These are phyloP conservation scores for Xylariaceae sp. DNA, from an alignment of 2,329 filamentous ascomycete genomes.

Conservation along the genomic window DNA sequence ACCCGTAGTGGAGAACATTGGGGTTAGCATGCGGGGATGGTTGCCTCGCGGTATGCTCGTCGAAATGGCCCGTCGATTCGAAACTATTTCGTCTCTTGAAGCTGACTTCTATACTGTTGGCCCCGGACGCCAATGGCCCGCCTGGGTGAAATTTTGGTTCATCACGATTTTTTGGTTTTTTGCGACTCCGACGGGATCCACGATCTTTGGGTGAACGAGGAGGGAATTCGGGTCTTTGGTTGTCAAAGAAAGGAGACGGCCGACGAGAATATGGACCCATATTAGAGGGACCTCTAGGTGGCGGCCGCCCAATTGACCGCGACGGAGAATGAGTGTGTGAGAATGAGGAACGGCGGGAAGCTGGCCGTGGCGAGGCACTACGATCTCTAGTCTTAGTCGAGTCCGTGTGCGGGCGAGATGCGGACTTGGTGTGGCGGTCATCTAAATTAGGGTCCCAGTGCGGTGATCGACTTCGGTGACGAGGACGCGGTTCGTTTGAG, in stretches of 20 bases:
- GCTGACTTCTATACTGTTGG: constrained; percentile 48
- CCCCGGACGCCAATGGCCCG: constrained; percentile 39
- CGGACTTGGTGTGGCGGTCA: constrained; percentile 16
- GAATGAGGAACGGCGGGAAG: constrained; percentile 30
- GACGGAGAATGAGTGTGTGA: constrained; percentile 30
- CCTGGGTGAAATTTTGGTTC: constrained; percentile 36
- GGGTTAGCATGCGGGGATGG: constrained; percentile 55
- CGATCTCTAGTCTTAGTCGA: constrained; percentile 23
- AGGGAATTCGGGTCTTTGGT: constrained; percentile 23
- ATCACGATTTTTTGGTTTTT: constrained; percentile 38
- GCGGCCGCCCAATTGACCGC: constrained; percentile 22
- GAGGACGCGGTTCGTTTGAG: constrained; percentile 21
- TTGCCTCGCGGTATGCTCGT: constrained; percentile 36
- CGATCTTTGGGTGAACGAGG: constrained; percentile 29
- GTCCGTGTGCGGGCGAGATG: constrained; percentile 21
- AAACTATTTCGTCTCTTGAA: constrained; percentile 37
- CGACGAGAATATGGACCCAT: constrained; percentile 26
- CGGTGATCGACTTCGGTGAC: constrained; percentile 28
- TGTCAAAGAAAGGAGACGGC: constrained; percentile 25
- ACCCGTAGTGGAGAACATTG: constrained; percentile 51
- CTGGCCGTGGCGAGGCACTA: constrained; percentile 28
- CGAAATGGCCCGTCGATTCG: constrained; percentile 34
- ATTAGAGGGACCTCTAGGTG: constrained; percentile 24
- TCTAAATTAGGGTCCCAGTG: constrained; percentile 23
- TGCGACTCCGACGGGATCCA: constrained; percentile 30